Conservation (phyloP, 2,329 filamentous ascomycete species). For the Neofusicoccum parvum region DNA sequence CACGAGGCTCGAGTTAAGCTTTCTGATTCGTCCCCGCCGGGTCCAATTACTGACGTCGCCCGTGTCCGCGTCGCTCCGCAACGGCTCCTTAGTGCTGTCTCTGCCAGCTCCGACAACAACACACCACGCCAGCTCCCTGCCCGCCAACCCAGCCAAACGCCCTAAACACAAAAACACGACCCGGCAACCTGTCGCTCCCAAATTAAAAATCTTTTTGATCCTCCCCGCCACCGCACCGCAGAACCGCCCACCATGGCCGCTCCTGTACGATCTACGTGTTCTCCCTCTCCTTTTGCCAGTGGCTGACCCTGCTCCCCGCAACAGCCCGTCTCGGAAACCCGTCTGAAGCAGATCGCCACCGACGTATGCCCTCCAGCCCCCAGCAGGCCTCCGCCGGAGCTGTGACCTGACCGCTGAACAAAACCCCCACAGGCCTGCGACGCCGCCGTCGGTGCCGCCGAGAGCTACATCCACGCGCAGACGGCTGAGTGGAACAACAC, state of each 20-base stretch:
- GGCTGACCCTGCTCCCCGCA: constrained; percentile 2
- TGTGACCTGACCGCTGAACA: constrained; percentile 18
- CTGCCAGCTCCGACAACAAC: constrained; percentile 13
- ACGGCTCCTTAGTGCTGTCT: neutral
- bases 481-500: constrained; percentile 86
- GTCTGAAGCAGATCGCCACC: constrained; percentile 82
- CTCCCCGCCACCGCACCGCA: neutral
- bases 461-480: constrained; percentile 83
- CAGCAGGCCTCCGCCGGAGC: neutral
- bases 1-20: neutral
- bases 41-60: constrained; percentile 5
- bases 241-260: constrained; percentile 13
- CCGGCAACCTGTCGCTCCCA: neutral
- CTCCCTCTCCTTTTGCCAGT: constrained; percentile 17
- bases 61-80: constrained; percentile 5
- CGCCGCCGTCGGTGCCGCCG: constrained; percentile 69
- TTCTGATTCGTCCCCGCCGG: constrained; percentile 13
- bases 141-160: neutral
- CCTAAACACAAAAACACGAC: neutral
- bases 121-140: constrained; percentile 10
- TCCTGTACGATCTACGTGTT: constrained; percentile 15
- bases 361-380: constrained; percentile 61
- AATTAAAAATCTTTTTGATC: neutral
- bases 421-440: constrained; percentile 70
- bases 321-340: constrained; percentile 70